Evolutionary conservation across 1,284 basidiomycete genomes (phyloP).

Genomic region (Cutaneotrichosporon sp.): DNA sequence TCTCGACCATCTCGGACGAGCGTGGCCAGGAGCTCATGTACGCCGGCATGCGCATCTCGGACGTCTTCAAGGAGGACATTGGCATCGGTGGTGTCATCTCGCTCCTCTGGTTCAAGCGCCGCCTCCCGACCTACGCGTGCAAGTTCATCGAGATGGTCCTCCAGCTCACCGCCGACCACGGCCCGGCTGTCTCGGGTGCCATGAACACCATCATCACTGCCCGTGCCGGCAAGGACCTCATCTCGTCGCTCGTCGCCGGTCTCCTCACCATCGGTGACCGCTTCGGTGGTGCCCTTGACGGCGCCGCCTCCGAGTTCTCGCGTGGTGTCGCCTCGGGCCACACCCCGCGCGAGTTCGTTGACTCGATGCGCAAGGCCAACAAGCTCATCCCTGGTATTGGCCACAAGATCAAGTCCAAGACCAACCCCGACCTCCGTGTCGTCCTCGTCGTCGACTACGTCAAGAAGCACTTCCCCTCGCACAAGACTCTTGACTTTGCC

Average conservation of each 20-base stretch:
- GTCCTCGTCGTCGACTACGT: constrained; percentile 98
- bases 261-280: constrained; percentile 96
- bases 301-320: constrained; percentile 95
- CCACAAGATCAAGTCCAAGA: constrained; percentile 99
- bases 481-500: constrained; percentile 91
- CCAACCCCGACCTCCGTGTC: constrained; percentile 95
- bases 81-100: constrained; percentile 96
- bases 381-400: constrained; percentile 97
- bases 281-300: constrained; percentile 99
- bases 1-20: constrained; percentile 99
- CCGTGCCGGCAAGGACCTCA: constrained; percentile 97
- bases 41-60: constrained; percentile 98
- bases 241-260: constrained; percentile 94
- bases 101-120: constrained; percentile 97
- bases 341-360: constrained; percentile 96
- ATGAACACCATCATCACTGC: constrained; percentile 99
- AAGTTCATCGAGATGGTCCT: constrained; percentile 99
- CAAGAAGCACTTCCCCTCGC: constrained; percentile 91
- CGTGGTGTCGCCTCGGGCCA: constrained; percentile 85
- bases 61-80: constrained; percentile 97
- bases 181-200: constrained; percentile 83
- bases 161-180: constrained; percentile 98
- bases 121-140: constrained; percentile 60
- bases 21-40: constrained; percentile 98
- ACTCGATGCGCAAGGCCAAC: constrained; percentile 92